phyloP scores from a whole-genome alignment of 2,329 filamentous ascomycete genomes.

The Hirsutella thompsonii region DNA sequence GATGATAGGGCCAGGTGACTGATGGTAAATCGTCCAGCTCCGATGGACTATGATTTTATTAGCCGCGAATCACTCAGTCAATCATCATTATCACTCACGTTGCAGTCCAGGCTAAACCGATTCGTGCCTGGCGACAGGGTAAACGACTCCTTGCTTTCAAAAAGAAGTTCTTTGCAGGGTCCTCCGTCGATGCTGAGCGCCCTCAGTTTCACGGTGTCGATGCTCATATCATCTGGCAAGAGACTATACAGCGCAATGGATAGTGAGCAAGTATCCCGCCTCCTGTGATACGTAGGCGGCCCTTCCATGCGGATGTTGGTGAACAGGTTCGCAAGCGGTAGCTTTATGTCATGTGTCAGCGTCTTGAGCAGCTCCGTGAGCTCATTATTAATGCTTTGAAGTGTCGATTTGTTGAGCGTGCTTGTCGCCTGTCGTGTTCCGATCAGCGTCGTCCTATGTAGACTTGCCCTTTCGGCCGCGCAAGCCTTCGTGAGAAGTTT shows the following conservation, averaged over 20 bases:
- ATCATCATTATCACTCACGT: conserved; percentile 8
- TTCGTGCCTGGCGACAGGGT: conserved; percentile 35
- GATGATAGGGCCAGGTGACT: conserved; percentile 56
- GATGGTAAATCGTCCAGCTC: conserved; percentile 63
- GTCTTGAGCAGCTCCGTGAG: conserved; percentile 31
- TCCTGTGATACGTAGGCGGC: conserved; percentile 54
- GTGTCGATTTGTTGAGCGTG: conserved; percentile 19
- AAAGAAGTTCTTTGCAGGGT: conserved; percentile 44
- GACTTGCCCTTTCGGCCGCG: conserved; percentile 35
- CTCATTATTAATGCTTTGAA: conserved; percentile 34
- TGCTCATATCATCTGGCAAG: conserved; percentile 53
- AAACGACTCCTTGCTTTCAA: conserved; percentile 14
- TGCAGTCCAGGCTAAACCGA: conserved; percentile 20
- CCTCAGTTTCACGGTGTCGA: conserved; percentile 53
- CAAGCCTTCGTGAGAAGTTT: conserved; percentile 60
- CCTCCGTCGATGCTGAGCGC: conserved; percentile 43
- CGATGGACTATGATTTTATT: conserved; percentile 39
- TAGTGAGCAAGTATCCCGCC: conserved; percentile 64
- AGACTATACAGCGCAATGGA: conserved; percentile 57
- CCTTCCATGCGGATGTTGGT: conserved; percentile 54
- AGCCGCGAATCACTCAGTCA: background rate
- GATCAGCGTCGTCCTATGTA: conserved; percentile 19
- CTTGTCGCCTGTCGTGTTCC: conserved; percentile 4
- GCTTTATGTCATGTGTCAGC: conserved; percentile 44
- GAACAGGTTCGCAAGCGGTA: conserved; percentile 65